Base-by-base conservation (phyloP, 2,329 filamentous ascomycete species). In the Setomelanomma holmii region DNA sequence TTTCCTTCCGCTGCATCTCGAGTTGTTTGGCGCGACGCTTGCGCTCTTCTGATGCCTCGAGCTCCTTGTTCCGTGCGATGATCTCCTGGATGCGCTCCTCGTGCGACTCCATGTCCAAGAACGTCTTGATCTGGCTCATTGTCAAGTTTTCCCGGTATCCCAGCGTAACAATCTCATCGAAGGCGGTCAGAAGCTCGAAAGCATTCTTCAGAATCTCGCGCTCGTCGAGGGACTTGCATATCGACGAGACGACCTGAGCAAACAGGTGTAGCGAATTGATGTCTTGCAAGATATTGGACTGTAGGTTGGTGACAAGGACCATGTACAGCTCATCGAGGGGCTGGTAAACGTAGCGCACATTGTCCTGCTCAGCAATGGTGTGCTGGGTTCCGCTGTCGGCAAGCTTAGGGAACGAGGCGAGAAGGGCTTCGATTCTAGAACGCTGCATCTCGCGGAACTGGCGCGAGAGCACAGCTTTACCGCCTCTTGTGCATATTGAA, bases 311-410 rank as follows among this genome's bases (percentile, higher is more conserved):
- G 79, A 99, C 98, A 71, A 99, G 87, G 63, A 99, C 93, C 86
- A 99, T 98, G 85, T 99, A 99, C 61, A 99, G 88, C 82, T 99
- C 96, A 79, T 99, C 96, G 61, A 99, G 85, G 55, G 95, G 96
- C 77, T 99, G 95, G 82, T 99, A 99, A 53, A 99, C 95, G 75
- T 97, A 99, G 80, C 95, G 93, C 72, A 99, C 95, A 81, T 96
- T 98, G 81, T 99, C 96, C 79, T 98, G 93, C 79, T 99, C 95
- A 69, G 98, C 93, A 5, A 91, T 99, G 22, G 95, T 99, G 78
- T 99, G 95, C 78, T 99, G 95, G 45, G 92, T 97, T 56, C 93
- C 90, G 58, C 90, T 92, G 77, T 97, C 93, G 70, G 95, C 93
- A 52, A 98, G 89, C 80, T 99, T 99, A 49, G 95, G 96, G 74